phyloP scores from a whole-genome alignment of 805 yeast species.

The Hagleromyces aurorensis region DNA sequence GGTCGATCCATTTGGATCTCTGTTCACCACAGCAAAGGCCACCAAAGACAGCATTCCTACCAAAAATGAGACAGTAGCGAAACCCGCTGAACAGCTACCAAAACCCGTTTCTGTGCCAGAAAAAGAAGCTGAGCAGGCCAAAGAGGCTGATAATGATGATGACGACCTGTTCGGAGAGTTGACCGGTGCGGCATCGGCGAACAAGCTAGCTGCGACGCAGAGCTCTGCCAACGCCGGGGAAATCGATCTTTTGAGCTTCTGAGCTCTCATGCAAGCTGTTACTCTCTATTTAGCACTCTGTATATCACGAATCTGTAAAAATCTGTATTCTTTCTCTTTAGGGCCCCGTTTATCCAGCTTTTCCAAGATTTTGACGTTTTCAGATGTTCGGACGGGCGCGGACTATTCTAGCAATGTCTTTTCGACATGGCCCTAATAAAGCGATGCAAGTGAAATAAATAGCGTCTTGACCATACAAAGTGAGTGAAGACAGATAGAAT shows the following conservation, averaged over 20 bases:
- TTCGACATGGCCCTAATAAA: too few relatives aligned
- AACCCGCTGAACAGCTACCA: slow-evolving; percentile 6
- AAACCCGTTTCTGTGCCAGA: slow-evolving; percentile 1
- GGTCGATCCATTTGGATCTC: slow-evolving; percentile 65
- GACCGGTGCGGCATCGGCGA: slow-evolving; percentile 13
- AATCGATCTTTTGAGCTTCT: slow-evolving; percentile 28
- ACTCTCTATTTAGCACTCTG: too few relatives aligned
- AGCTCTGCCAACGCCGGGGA: slow-evolving; percentile 14
- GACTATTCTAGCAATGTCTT: too few relatives aligned
- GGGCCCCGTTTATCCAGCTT: too few relatives aligned
- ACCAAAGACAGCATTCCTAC: slow-evolving; percentile 10
- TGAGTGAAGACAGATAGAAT: slow-evolving; percentile 1
- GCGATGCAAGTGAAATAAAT: too few relatives aligned
- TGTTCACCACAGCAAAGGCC: slow-evolving; percentile 56
- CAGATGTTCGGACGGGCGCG: too few relatives aligned
- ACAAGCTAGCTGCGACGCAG: slow-evolving; percentile 4
- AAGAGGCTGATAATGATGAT: slow-evolving; percentile 13
- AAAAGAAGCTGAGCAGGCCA: too few relatives aligned
- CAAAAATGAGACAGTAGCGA: slow-evolving; percentile 1
- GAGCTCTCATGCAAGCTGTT: too few relatives aligned
- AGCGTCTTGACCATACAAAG: too few relatives aligned
- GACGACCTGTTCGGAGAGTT: slow-evolving; percentile 33
- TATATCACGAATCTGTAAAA: too few relatives aligned
- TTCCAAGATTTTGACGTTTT: too few relatives aligned
- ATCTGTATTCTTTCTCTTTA: too few relatives aligned